Conservation (phyloP, 495 filamentous ascomycete species). For the Oleoguttula mirabilis region DNA sequence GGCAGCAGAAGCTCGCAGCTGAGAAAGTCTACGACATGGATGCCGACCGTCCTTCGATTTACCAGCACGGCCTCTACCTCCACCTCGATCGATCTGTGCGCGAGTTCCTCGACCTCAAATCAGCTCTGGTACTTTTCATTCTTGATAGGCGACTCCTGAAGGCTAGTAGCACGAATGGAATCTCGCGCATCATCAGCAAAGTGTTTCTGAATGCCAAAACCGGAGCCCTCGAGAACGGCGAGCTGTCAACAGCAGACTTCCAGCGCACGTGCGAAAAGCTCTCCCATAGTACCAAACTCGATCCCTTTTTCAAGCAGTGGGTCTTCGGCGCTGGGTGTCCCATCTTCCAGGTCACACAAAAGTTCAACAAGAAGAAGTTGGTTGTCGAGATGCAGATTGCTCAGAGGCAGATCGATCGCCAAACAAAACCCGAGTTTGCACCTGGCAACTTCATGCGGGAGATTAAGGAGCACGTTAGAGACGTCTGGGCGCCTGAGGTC, state of each 20-base stretch:
- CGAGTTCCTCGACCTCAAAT: constrained; percentile 86
- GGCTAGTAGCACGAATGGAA: constrained; percentile 65
- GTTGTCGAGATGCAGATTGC: constrained; percentile 86
- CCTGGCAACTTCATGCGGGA: constrained; percentile 70
- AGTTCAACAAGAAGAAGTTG: constrained; percentile 95
- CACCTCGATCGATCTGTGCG: constrained; percentile 68
- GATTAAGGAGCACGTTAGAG: constrained; percentile 60
- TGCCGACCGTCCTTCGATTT: constrained; percentile 67
- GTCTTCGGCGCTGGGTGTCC: constrained; percentile 79
- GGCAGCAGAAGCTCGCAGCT: constrained; percentile 72
- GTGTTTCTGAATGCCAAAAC: constrained; percentile 72
- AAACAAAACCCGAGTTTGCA: constrained; percentile 39
- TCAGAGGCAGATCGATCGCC: constrained; percentile 56
- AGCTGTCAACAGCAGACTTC: constrained; percentile 63
- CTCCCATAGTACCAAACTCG: constrained; percentile 66
- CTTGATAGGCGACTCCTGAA: constrained; percentile 84
- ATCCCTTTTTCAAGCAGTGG: constrained; percentile 89
- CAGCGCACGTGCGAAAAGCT: constrained; percentile 73
- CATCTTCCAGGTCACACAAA: constrained; percentile 66
- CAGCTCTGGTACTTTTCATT: constrained; percentile 83
- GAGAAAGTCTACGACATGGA: constrained; percentile 76
- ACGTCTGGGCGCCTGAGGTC: constrained; percentile 55
- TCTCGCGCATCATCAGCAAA: constrained; percentile 70
- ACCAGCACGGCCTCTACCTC: constrained; percentile 64
- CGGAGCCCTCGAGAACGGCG: constrained; percentile 58